Percentiles rank a stretch among this genome's conserved stretches.
Conservation (phyloP, 805 yeast genomes). For the Pichia gijzeniarum region DNA sequence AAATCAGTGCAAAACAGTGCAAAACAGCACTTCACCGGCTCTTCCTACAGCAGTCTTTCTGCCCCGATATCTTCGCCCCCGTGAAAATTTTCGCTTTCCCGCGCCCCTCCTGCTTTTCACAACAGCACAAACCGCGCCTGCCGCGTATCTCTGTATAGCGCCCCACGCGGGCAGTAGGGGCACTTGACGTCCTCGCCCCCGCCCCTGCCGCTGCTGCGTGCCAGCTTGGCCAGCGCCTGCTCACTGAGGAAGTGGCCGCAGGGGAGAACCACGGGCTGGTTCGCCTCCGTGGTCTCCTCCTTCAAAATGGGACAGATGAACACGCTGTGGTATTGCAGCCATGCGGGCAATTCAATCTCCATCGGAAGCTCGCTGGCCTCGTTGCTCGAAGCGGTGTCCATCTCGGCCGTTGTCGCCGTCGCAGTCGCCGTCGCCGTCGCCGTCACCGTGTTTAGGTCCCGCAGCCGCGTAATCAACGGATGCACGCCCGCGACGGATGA, state of each 20-base stretch:
- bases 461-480: too few species aligned
- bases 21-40: too few species aligned
- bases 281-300: slow-evolving; percentile 51
- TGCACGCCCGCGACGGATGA: not conserved
- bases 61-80: too few species aligned
- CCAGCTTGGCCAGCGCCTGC: slow-evolving; percentile 44
- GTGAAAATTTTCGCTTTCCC: too few species aligned
- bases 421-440: too few species aligned
- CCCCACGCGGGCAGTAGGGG: slow-evolving; percentile 61
- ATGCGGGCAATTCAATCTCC: slow-evolving; percentile 14
- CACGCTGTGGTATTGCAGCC: slow-evolving; percentile 30
- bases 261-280: slow-evolving; percentile 44
- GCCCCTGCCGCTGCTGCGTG: slow-evolving; percentile 28
- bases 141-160: slow-evolving; percentile 15
- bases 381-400: not conserved
- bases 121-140: slow-evolving; percentile 5
- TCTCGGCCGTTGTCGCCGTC: not conserved
- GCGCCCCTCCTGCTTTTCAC: too few species aligned
- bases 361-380: slow-evolving; percentile 35
- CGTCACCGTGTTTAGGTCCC: too few species aligned
- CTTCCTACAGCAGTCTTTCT: too few species aligned
- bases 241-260: slow-evolving; percentile 48
- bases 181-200: slow-evolving; percentile 40
- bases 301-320: slow-evolving; percentile 66
- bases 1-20: too few species aligned